These are phyloP conservation scores for Wickerhamomyces canadensis DNA, from an alignment of 805 yeast genomes.

Conservation along the genomic window DNA sequence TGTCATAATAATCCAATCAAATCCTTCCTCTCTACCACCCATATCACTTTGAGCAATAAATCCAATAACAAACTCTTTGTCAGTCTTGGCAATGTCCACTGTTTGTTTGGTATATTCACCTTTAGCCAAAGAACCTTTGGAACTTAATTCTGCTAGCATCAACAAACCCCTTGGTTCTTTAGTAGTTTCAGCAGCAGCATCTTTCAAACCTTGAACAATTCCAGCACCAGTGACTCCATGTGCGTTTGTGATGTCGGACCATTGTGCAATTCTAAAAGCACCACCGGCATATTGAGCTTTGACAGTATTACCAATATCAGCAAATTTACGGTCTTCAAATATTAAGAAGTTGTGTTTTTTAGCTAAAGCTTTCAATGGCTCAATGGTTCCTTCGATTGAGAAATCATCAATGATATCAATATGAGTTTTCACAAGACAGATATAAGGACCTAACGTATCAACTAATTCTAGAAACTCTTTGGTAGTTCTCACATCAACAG, in stretches of 20 bases:
- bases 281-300: conserved; percentile 92
- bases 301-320: conserved; percentile 97
- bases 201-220: conserved; percentile 80
- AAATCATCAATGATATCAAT: conserved; percentile 91
- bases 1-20: conserved; percentile 95
- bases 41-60: conserved; percentile 90
- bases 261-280: conserved; percentile 77
- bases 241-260: conserved; percentile 98
- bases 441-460: conserved; percentile 83
- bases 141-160: conserved; percentile 93
- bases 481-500: conserved; percentile 84
- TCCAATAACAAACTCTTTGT: conserved; percentile 89
- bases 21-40: conserved; percentile 79
- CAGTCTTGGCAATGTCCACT: conserved; percentile 82
- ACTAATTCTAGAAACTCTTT: conserved; percentile 64
- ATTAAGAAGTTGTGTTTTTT: conserved; percentile 82
- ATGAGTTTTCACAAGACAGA: conserved; percentile 91
- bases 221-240: conserved; percentile 97
- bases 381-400: conserved; percentile 69
- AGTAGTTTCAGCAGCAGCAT: conserved; percentile 65
- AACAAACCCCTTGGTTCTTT: conserved; percentile 81
- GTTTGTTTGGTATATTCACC: conserved; percentile 88
- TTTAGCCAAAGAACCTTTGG: conserved; percentile 88
- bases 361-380: conserved; percentile 67
- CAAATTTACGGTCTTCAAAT: conserved; percentile 96